Conservation (phyloP, 192 early-diverging fungal genomes). For the Coemansia sp. region DNA sequence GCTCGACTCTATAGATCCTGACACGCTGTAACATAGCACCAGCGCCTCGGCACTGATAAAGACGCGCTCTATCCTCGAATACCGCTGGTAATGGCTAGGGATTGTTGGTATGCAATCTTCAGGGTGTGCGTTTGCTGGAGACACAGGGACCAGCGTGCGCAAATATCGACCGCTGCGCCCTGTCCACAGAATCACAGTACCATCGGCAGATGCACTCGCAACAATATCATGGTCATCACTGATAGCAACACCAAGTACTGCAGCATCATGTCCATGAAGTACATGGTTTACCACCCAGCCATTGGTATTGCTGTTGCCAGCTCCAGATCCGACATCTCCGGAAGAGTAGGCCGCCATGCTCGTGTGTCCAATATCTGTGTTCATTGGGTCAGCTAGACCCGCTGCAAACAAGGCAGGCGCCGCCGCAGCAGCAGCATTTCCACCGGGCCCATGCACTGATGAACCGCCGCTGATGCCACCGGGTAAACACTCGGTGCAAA, state of each 20-base stretch:
- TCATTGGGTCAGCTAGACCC: constrained; percentile 42
- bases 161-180: constrained; percentile 29
- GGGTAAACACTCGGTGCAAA: background rate
- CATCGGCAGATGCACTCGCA: constrained; percentile 39
- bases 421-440: constrained; percentile 5
- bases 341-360: constrained; percentile 27
- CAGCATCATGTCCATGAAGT: constrained; percentile 36
- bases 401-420: constrained; percentile 30
- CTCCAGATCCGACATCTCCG: background rate
- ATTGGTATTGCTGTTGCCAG: background rate
- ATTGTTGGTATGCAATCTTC: constrained; percentile 18
- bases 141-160: constrained; percentile 17
- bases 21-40: constrained; percentile 41
- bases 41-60: constrained; percentile 32
- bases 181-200: constrained; percentile 38
- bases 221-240: constrained; percentile 34
- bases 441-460: background rate
- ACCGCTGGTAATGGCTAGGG: constrained; percentile 9
- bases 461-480: background rate
- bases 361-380: constrained; percentile 28
- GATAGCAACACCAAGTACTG: constrained; percentile 34
- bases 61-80: constrained; percentile 37
- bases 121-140: background rate
- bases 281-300: constrained; percentile 28
- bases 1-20: constrained; percentile 10